Conservation (phyloP, 257 asterid species). For the Fraxinus quadrangulata region DNA sequence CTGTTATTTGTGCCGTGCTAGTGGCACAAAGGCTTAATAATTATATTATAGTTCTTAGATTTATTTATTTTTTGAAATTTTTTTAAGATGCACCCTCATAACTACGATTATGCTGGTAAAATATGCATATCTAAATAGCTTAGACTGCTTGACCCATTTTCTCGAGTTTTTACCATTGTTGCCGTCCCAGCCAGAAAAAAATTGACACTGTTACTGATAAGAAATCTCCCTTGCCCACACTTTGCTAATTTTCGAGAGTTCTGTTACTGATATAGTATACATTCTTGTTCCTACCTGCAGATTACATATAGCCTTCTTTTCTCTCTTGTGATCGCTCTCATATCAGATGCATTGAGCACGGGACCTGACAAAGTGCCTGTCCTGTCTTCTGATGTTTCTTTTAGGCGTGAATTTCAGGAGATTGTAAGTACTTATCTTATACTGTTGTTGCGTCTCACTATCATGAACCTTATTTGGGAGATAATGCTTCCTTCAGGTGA, state of each 20-base stretch:
- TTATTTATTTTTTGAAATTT: slow-evolving; percentile 5
- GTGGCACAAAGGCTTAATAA: slow-evolving; percentile 19
- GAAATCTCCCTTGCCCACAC: slow-evolving; percentile 2
- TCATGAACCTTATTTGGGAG: slow-evolving; percentile 22
- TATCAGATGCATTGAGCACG: slow-evolving; percentile 89
- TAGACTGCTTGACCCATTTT: not conserved
- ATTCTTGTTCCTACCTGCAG: slow-evolving; percentile 53
- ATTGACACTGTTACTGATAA: not conserved
- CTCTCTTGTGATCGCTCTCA: slow-evolving; percentile 76
- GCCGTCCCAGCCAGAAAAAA: not conserved
- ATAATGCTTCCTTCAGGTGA: slow-evolving; percentile 55
- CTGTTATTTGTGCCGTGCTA: slow-evolving; percentile 10
- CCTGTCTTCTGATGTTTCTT: slow-evolving; percentile 74
- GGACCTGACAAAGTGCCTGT: slow-evolving; percentile 60
- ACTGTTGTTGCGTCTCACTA: slow-evolving; percentile 14
- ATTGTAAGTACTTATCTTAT: slow-evolving; percentile 56
- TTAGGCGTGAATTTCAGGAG: slow-evolving; percentile 79
- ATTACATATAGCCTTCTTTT: slow-evolving; percentile 81
- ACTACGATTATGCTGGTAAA: not conserved
- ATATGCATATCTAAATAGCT: not conserved
- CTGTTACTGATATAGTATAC: slow-evolving; percentile 12
- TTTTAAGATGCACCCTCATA: not conserved
- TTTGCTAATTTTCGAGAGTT: slow-evolving; percentile 12
- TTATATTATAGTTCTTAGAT: slow-evolving; percentile 10
- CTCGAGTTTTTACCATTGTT: not conserved